These are phyloP conservation scores for Dryas drummondii DNA, from an alignment of 306 rosid species.

Conservation along the genomic window DNA sequence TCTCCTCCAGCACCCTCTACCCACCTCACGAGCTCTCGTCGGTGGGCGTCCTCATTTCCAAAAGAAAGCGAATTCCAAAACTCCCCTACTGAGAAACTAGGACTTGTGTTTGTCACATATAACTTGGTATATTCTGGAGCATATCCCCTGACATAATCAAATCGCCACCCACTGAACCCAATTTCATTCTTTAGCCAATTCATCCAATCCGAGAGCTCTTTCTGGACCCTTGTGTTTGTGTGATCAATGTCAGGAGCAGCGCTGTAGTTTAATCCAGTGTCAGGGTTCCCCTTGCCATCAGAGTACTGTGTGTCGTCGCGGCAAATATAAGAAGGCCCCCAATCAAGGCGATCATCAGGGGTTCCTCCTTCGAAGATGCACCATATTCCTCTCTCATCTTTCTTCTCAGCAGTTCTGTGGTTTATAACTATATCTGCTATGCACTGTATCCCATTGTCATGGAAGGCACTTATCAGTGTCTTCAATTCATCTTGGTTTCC, in stretches of 20 bases:
- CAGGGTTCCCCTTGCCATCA: slow-evolving; percentile 69
- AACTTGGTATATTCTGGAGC: slow-evolving; percentile 48
- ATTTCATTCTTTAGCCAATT: slow-evolving; percentile 61
- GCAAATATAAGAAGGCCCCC: slow-evolving; percentile 79
- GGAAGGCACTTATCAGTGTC: slow-evolving; percentile 48
- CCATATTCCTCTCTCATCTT: slow-evolving; percentile 62
- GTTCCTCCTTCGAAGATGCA: slow-evolving; percentile 87
- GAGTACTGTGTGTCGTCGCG: slow-evolving; percentile 62
- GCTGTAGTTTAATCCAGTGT: slow-evolving; percentile 39
- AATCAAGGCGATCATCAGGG: slow-evolving; percentile 57
- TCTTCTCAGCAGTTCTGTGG: slow-evolving; percentile 75
- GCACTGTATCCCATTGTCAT: slow-evolving; percentile 47
- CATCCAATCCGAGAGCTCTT: slow-evolving; percentile 72
- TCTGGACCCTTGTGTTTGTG: slow-evolving; percentile 67
- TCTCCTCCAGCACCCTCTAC: slow-evolving; percentile 35
- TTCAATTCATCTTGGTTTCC: slow-evolving; percentile 58
- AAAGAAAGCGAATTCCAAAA: slow-evolving; percentile 50
- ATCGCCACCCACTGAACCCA: slow-evolving; percentile 65
- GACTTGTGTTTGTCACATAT: slow-evolving; percentile 59
- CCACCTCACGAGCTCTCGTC: slow-evolving; percentile 32
- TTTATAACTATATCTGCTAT: slow-evolving; percentile 83
- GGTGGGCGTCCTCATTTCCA: slow-evolving; percentile 24
- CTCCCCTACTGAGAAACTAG: slow-evolving; percentile 77
- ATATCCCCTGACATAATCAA: slow-evolving; percentile 72
- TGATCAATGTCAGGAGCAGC: slow-evolving; percentile 64